Evolutionary conservation across 192 early-diverging fungal species (phyloP), one percentile per base, ranked within the genome.

Genomic region (Backusella liffmaniae): DNA sequence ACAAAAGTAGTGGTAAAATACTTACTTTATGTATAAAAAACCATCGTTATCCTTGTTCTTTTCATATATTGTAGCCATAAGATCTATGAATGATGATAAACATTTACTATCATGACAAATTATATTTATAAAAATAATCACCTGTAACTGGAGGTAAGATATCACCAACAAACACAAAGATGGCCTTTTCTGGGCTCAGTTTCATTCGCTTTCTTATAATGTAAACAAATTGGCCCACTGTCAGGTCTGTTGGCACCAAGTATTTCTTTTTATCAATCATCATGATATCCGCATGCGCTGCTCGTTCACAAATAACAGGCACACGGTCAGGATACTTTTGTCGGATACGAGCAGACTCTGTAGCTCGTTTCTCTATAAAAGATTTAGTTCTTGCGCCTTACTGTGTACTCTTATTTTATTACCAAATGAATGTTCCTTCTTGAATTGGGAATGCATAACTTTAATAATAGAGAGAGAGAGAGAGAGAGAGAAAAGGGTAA

Each of bases 251-350:
- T 10, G 98, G 98, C 5, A 99, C 98, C 70, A 99, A 86, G 73
- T 98, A 99, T 82, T 99, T 99, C 82, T 98, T 99, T 92, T 99
- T 99, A 87, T 99, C 98, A 76, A 99, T 98, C 15, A 85, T 91
- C n/a, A 92, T 91, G 79, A 99, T 98, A 81, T 98, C 97, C 74
- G 92, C 94, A 86, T 97, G 98, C 75, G 98, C 98, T 49, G 96
- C 96, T 86, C 96, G 96, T 80, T 99, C 98, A 79, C 93, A 94
- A 77, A 96, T 96, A 70, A 94, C 92, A 13, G 94, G 94, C 81
- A 94, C 93, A 66, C 93, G 90, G 84, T 94, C 93, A 59, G 97
- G 95, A 82, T 99, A 99, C 88, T 99, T 99, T 82, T 92, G 90
- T 66, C 96, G 90, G 81, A 99, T 99, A 69, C 96, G 88, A 73